Base-by-base conservation (phyloP, 2,329 filamentous ascomycete genomes). In the Fusarium buxicola region DNA sequence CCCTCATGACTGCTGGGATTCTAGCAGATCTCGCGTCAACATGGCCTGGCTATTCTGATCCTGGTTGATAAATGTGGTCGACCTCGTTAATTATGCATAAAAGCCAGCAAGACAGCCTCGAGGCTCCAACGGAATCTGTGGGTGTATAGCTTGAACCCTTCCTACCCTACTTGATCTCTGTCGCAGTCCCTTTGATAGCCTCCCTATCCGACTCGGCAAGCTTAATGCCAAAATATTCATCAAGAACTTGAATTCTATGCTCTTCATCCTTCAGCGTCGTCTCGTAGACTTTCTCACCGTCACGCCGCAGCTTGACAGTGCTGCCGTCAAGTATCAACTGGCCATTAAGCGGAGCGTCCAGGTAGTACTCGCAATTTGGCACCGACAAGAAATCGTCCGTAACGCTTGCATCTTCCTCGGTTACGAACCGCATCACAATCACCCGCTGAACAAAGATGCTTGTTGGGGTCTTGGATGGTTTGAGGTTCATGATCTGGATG, bases 351-450 rank as follows among this genome's bases (percentile, higher is more conserved):
- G 35, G 41, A 8, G 25, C 47, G 18, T 50, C 46, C 31, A 63
- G 68, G 50, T 77, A 63, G 15, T 38, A 28, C n/a, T 75, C 78
- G 3, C 69, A 67, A 8, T 79, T 46, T 32, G 75, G 74, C 50
- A 65, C 73, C 58, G 82, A 84, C 16, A 87, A 74, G 24, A 78
- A 74, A 8, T 77, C 74, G 8, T 76, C 75, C 7, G 75, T 68
- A 62, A 87, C 69, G 10, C 80, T 77, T 52, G 82, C 51, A 30
- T 79, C 71, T 1, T 82, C 83, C 1, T 60, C 40, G 12, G 50
- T 49, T 38, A 24, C 27, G 21, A 4, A 11, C 16, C 10, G 21
- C 38, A 4, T 44, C 21, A 0, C 32, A 46, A 9, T 16, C 41
- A 15, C 21, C 21, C 21, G 5, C 44, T 63, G 41, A 47, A 63